Conservation (phyloP, 1,284 basidiomycete species). For the Fomitopsis pinicola region DNA sequence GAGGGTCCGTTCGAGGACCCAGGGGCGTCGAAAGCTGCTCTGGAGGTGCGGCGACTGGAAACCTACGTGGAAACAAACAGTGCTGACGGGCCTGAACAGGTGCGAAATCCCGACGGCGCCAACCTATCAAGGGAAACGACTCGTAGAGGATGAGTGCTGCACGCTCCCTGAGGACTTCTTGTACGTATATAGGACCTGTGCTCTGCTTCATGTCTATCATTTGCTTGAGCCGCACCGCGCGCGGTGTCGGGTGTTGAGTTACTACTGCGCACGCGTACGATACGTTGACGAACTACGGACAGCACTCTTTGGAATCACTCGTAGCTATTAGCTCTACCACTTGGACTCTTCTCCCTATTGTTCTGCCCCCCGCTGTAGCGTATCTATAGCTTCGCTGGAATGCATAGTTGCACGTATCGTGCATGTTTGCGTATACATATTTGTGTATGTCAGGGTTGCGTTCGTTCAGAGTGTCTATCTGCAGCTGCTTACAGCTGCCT, state of each 20-base stretch:
- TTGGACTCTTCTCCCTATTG: neutral
- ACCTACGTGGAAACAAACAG: neutral
- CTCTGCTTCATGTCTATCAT: neutral
- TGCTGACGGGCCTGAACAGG: slow-evolving; percentile 9
- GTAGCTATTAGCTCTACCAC: neutral
- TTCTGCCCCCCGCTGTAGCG: neutral
- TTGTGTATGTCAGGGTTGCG: too few relatives aligned
- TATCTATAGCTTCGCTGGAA: neutral
- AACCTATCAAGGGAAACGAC: slow-evolving; percentile 20
- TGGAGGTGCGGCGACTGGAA: slow-evolving; percentile 38
- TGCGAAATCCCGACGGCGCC: slow-evolving; percentile 23
- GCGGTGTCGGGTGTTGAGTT: neutral
- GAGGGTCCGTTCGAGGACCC: slow-evolving; percentile 45
- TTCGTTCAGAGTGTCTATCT: too few relatives aligned
- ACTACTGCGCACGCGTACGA: neutral
- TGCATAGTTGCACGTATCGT: neutral
- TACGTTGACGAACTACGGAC: neutral
- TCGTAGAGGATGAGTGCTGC: slow-evolving; percentile 2
- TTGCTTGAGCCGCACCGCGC: neutral
- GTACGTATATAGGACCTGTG: neutral
- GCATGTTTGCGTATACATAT: neutral
- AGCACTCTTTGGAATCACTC: neutral
- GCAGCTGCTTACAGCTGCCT: too few relatives aligned
- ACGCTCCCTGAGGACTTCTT: neutral
- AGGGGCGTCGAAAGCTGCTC: slow-evolving; percentile 52